Evolutionary conservation across 192 early-diverging fungal genomes (phyloP), one percentile per base, ranked within the genome.

Genomic region (Linnemannia elongata): DNA sequence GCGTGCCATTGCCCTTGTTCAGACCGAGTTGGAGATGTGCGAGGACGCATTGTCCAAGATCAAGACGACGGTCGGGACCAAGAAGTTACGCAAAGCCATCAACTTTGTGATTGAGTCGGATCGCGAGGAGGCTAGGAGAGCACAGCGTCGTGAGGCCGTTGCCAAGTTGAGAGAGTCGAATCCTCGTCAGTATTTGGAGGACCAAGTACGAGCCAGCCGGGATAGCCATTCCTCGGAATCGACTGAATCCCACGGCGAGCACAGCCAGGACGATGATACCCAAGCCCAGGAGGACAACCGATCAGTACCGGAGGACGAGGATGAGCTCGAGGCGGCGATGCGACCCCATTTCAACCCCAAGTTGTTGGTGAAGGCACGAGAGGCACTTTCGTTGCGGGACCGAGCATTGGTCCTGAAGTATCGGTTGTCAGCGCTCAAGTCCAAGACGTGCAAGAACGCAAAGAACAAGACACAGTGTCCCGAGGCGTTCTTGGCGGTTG

Each of bases 391-490:
- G 80, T 90, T 97, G 66, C 94, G 96, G 72, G 93, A 96, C 70
- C 94, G 95, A 13, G 91, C 94, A 8, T 87, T 92, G 69, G 94
- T 96, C 69, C 90, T 99, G 68, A 93, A 96, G 81, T 91, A 94
- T 79, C 95, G 98, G 33, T 77, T 96, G n/a, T 91, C 94, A 63
- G 96, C 97, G 8, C 80, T 97, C 22, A 94, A 95, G 39, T 95
- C 94, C 82, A 93, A 96, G 24, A 93, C 96, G 63, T 99, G 98
- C 80, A 91, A 93, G 66, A 91, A 91, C n/a, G 83, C 93, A 7
- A 95, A 95, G 42, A 97, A 96, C 90, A 96, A 96, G 91, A 89
- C 93, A n/a, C 94, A 97, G 77, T 99, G 98, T 78, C 98, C 98
- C 15, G 98, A 99, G 89, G 94, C 96, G 4, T 98, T 98, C 84